These are phyloP conservation scores for Fomitopsis betulina DNA, from an alignment of 1,284 basidiomycete genomes.

Conservation along the genomic window DNA sequence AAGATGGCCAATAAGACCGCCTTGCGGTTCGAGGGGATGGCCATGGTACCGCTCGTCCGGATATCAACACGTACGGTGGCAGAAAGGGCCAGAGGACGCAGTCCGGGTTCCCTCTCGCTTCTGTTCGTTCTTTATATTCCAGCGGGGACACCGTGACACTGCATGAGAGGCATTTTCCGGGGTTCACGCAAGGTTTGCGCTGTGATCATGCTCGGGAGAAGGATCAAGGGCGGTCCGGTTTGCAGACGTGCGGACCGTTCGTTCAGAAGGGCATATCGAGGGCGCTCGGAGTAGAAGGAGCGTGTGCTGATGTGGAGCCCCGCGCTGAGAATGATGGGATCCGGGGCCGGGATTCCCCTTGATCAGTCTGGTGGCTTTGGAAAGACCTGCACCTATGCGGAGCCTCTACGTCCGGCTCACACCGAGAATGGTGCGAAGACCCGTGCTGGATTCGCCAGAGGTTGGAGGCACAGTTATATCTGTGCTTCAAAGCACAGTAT, in stretches of 20 bases:
- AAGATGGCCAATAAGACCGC: conserved; percentile 60
- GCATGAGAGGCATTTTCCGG: background rate
- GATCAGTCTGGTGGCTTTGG: background rate
- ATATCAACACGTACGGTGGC: background rate
- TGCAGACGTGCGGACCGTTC: background rate
- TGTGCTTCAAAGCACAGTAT: too few species aligned
- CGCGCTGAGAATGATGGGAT: background rate
- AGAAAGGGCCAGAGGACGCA: background rate
- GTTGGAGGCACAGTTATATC: too few species aligned
- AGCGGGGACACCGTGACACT: background rate
- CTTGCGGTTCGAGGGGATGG: conserved; percentile 50
- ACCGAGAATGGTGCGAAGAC: too few species aligned
- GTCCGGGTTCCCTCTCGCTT: background rate
- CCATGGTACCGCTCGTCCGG: conserved; percentile 16
- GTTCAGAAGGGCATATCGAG: background rate
- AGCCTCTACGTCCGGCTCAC: too few species aligned
- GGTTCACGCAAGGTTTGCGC: background rate
- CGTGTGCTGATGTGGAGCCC: background rate
- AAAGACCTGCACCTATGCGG: too few species aligned
- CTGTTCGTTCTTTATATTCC: background rate
- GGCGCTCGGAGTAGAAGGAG: background rate
- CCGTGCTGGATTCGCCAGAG: too few species aligned
- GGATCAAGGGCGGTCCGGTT: conserved; percentile 1
- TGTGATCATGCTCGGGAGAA: background rate
- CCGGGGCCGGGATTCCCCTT: conserved; percentile 4